A percentile compares a stretch with the other conserved stretches of the same genome.
phyloP scores from a whole-genome alignment of 352 stramenopile genomes.

The Phytophthora brassicae region DNA sequence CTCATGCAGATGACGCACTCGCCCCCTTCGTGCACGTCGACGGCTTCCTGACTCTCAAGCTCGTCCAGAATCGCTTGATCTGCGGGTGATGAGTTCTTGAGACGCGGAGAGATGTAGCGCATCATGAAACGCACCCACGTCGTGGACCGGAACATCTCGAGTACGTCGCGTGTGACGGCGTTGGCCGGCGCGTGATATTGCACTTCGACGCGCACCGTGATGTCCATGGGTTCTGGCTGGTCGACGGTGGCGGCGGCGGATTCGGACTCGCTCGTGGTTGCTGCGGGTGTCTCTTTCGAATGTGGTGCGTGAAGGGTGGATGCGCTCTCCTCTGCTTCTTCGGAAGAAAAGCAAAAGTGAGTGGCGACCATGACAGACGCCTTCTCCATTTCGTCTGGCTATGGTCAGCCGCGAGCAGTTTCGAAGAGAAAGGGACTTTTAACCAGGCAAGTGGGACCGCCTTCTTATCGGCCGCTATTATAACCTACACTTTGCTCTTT shows the following conservation, averaged over 20 bases:
- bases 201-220: conserved; percentile 69
- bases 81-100: conserved; percentile 66
- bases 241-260: background rate
- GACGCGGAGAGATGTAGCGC: conserved; percentile 66
- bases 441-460: conserved; percentile 28
- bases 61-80: conserved; percentile 57
- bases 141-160: conserved; percentile 71
- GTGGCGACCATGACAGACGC: conserved; percentile 7
- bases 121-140: conserved; percentile 82
- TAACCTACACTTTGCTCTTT: background rate
- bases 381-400: conserved; percentile 23
- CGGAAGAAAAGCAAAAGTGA: conserved; percentile 45
- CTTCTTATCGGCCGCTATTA: conserved; percentile 1
- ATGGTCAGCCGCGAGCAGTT: conserved; percentile 35
- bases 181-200: conserved; percentile 64
- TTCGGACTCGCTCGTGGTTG: conserved; percentile 18
- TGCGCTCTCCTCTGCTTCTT: too few species aligned
- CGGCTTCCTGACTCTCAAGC: conserved; percentile 40
- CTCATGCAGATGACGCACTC: conserved; percentile 90
- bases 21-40: conserved; percentile 34
- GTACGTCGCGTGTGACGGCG: conserved; percentile 53
- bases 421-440: conserved; percentile 28
- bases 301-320: too few species aligned
- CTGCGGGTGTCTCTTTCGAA: too few species aligned
- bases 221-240: conserved; percentile 44